These are phyloP conservation scores for Hyaloscypha variabilis DNA, from an alignment of 495 filamentous ascomycete genomes.

Conservation along the genomic window DNA sequence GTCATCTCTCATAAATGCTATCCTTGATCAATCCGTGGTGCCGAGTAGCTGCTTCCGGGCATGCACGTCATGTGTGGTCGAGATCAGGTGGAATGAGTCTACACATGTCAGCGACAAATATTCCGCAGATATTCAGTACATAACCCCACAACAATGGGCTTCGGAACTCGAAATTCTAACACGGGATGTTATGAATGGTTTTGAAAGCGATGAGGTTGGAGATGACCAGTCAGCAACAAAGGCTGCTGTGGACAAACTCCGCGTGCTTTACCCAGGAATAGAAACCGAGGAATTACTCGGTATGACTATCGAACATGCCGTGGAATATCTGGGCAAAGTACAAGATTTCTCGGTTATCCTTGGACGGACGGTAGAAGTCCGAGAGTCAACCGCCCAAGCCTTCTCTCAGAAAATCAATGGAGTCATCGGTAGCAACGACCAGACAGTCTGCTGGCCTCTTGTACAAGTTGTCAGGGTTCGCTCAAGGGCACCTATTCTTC, in stretches of 20 bases:
- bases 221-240: constrained; percentile 38
- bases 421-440: constrained; percentile 49
- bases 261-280: constrained; percentile 61
- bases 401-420: constrained; percentile 50
- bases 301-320: constrained; percentile 34
- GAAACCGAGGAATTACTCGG: constrained; percentile 50
- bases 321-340: constrained; percentile 42
- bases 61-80: constrained; percentile 66
- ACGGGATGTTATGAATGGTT: constrained; percentile 50
- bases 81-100: constrained; percentile 60
- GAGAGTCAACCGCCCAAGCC: constrained; percentile 33
- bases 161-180: constrained; percentile 53
- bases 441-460: constrained; percentile 65
- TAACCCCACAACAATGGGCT: constrained; percentile 56
- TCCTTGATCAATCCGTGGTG: constrained; percentile 42
- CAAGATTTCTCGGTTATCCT: constrained; percentile 46
- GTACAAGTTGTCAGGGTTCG: constrained; percentile 67
- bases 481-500: constrained; percentile 54
- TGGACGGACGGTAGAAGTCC: constrained; percentile 46
- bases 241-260: constrained; percentile 60
- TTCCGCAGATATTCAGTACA: constrained; percentile 64
- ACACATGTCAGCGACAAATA: constrained; percentile 49
- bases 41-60: constrained; percentile 42
- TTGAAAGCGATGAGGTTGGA: constrained; percentile 38
- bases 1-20: constrained; percentile 51